A percentile compares a stretch with the other conserved stretches of the same genome.
Evolutionary conservation across 179 eudicot species (phyloP).

Genomic region (Camellia oleifera): DNA sequence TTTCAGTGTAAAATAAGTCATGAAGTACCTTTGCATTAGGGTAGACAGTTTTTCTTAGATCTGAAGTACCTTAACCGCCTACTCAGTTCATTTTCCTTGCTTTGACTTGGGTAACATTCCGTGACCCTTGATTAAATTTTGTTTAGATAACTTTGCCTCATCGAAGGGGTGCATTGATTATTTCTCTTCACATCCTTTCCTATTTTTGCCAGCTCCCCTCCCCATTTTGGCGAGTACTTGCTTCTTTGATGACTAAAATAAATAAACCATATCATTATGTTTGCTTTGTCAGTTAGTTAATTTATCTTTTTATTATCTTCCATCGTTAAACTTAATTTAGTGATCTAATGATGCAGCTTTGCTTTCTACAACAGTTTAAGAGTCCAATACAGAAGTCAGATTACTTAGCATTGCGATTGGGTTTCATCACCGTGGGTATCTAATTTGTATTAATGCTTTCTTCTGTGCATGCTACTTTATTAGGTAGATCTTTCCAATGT

Average conservation of each 20-base stretch:
- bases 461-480: not conserved
- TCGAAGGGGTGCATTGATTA: no score
- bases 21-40: not conserved
- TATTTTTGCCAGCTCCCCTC: no score
- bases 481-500: not conserved
- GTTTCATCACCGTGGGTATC: constrained; percentile 74
- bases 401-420: constrained; percentile 64
- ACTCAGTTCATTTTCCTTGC: no score
- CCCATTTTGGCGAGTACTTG: no score
- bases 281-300: not conserved
- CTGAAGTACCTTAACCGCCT: no score
- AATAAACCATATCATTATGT: not conserved
- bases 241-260: not conserved
- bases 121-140: no score
- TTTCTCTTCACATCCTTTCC: no score
- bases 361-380: constrained; percentile 78
- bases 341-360: constrained; percentile 51
- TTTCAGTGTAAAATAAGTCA: not conserved
- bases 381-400: constrained; percentile 74
- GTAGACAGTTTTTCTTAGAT: not conserved
- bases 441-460: constrained; percentile 15
- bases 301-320: constrained; percentile 7
- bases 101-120: no score
- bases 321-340: not conserved
- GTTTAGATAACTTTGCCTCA: no score